phyloP scores from a whole-genome alignment of 2,329 filamentous ascomycete genomes.

The Triangularia setosa region DNA sequence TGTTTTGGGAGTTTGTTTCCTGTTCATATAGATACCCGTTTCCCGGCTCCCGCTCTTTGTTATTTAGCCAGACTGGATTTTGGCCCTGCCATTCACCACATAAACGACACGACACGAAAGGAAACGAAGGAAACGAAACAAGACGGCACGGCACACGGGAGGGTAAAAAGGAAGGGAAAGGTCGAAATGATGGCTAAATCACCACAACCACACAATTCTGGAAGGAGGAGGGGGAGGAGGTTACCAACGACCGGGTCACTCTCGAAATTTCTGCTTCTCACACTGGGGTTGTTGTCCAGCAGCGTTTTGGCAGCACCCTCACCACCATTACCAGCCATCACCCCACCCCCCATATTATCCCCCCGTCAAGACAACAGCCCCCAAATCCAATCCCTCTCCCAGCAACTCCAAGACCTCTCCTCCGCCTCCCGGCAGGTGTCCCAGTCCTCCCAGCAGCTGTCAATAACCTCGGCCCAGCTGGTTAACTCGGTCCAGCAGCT shows the following conservation, averaged over 20 bases:
- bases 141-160: neutral
- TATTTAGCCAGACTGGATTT: constrained; percentile 20
- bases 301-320: neutral
- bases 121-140: neutral
- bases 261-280: neutral
- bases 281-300: constrained; percentile 1
- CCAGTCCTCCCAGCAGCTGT: constrained; percentile 32
- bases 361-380: constrained; percentile 24
- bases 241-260: neutral
- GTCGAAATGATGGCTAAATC: neutral
- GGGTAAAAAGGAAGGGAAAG: neutral
- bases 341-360: constrained; percentile 24
- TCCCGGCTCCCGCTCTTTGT: neutral
- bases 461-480: constrained; percentile 32
- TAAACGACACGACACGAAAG: neutral
- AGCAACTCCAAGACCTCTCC: constrained; percentile 31
- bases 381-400: constrained; percentile 29
- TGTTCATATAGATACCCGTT: neutral
- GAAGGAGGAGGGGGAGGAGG: neutral
- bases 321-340: constrained; percentile 18
- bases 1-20: constrained; percentile 3
- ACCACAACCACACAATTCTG: neutral
- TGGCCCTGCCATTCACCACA: constrained; percentile 15
- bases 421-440: constrained; percentile 34
- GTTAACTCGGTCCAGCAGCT: constrained; percentile 30